These are phyloP conservation scores for Oryza punctata DNA, from an alignment of 176 grass and related monocot genomes.

Conservation along the genomic window DNA sequence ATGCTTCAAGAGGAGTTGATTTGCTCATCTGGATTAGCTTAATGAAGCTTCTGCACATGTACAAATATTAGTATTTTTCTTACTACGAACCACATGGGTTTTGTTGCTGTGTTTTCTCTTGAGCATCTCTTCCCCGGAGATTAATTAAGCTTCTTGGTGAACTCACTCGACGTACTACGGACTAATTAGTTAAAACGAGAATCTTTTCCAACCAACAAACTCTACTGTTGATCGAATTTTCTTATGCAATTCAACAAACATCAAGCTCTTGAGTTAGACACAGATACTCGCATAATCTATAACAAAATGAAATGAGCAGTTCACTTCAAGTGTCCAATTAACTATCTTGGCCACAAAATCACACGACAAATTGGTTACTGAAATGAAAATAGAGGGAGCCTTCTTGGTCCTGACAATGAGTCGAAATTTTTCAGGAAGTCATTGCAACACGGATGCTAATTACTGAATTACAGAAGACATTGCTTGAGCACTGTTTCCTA, in stretches of 20 bases:
- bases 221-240: not conserved
- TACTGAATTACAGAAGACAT: not conserved
- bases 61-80: constrained; percentile 36
- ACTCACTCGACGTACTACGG: constrained; percentile 24
- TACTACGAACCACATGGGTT: constrained; percentile 41
- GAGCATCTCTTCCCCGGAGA: constrained; percentile 31
- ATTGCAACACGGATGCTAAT: not conserved
- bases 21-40: constrained; percentile 48
- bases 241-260: not conserved
- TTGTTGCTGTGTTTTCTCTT: constrained; percentile 24
- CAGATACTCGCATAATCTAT: not conserved
- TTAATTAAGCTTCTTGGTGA: constrained; percentile 41
- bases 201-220: not conserved
- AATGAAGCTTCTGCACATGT: constrained; percentile 58
- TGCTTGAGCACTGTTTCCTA: not conserved
- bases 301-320: not conserved
- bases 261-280: not conserved
- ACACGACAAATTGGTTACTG: not conserved
- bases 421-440: not conserved
- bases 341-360: not conserved
- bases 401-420: not conserved
- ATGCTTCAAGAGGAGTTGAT: constrained; percentile 36
- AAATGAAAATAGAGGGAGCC: not conserved
- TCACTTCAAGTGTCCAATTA: not conserved
- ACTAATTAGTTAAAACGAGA: constrained; percentile 8